Evolutionary conservation across 257 asterid genomes (phyloP).

Genomic region (Petunia secreta): DNA sequence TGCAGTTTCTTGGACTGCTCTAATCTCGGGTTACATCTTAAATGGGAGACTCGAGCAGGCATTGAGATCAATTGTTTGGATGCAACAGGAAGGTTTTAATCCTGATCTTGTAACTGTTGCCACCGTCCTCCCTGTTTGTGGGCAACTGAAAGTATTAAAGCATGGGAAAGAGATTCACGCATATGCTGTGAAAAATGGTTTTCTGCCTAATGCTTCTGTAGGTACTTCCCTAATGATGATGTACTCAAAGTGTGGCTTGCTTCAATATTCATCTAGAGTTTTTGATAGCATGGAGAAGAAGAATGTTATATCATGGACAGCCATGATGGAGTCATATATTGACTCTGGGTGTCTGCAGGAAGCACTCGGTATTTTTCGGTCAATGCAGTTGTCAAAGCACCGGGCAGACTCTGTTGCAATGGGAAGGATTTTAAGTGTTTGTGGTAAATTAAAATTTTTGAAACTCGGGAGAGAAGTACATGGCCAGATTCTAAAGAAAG

Average conservation of each 20-base stretch:
- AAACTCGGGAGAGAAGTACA: constrained; percentile 80
- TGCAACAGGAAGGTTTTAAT: constrained; percentile 93
- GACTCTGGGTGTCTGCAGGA: constrained; percentile 48
- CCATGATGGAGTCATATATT: constrained; percentile 82
- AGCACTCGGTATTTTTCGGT: constrained; percentile 65
- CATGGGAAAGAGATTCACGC: constrained; percentile 82
- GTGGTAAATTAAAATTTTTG: constrained; percentile 52
- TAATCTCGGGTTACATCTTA: constrained; percentile 73
- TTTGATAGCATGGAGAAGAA: constrained; percentile 63
- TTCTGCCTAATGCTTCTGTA: constrained; percentile 54
- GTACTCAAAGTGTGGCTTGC: constrained; percentile 70
- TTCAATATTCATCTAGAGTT: constrained; percentile 59
- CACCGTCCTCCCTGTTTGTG: constrained; percentile 90
- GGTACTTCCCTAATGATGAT: constrained; percentile 87
- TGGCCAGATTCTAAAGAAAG: constrained; percentile 69
- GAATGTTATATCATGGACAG: constrained; percentile 89
- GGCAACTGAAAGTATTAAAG: constrained; percentile 61
- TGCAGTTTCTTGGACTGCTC: constrained; percentile 86
- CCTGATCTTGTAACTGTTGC: constrained; percentile 87
- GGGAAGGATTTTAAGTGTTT: constrained; percentile 60
- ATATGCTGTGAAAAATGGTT: constrained; percentile 63
- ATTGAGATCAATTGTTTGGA: constrained; percentile 74
- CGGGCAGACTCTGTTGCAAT: constrained; percentile 86
- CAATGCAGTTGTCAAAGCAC: constrained; percentile 78
- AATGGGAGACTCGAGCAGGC: constrained; percentile 89